Evolutionary conservation across 345 rosid species (phyloP), one percentile per base, ranked within the genome.

Genomic region (Cardamine chenopodiifolia): DNA sequence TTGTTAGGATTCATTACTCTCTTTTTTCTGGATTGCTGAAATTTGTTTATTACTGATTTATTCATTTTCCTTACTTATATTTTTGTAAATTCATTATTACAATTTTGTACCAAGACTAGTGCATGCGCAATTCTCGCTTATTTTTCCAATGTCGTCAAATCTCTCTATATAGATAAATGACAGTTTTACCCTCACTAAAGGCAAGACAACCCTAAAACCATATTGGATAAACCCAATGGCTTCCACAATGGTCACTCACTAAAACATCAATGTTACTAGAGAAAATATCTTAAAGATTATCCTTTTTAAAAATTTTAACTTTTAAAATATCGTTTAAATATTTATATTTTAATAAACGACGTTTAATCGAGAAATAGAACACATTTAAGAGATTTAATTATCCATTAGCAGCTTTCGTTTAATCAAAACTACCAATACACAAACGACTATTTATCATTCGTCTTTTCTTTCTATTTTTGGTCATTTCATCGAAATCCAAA

Each of bases 201-300:
- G 12, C 14, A 61, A 47, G 28, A 25, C 39, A 17, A 52, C 17
- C 13, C 60, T 20, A 29, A 77, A 63, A 84, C 66, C 74, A 47
- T 35, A 84, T 85, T 90, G 69, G 70, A 88, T 80, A 60, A 71
- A 55, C 45, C 62, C 62, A 68, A 76, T 85, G 66, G 74, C 83
- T 89, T 90, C 96, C 96, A 72, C 90, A 4, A 78, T 54, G 82
- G 7, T 26, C 47, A 45, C 64, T 6, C 39, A 23, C 57, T 22
- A 31, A 23, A 22, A 50, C 20, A 53, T n/a, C 9, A 70, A 20
- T 28, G 14, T n/a, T n/a, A n/a, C n/a, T n/a, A n/a, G n/a, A n/a
- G n/a, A n/a, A n/a, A n/a, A n/a, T n/a, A n/a, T n/a, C n/a, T n/a
- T n/a, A n/a, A n/a, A n/a, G n/a, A n/a, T n/a, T n/a, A n/a, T n/a